Base-by-base conservation (phyloP, 2,329 filamentous ascomycete genomes). In the Xylaria sp. region DNA sequence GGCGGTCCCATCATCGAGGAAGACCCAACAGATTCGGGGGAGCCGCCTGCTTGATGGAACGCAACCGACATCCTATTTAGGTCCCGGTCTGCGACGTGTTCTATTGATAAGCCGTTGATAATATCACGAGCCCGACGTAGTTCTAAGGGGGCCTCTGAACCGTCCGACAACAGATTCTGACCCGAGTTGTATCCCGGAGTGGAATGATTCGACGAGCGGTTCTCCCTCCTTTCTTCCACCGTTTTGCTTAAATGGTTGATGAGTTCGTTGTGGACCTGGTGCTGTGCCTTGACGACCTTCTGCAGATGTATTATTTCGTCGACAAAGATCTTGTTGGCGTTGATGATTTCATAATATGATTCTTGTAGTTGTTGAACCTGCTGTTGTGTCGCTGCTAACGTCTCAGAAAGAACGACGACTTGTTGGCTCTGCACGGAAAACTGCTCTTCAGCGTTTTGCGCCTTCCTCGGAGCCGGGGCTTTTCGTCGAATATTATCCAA, bases 401-500 rank as follows among this genome's bases (percentile, higher is more conserved):
- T 94, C 75, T 93, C 92, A 79, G 93, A 95, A 75, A 98, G 88
- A 72, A 97, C 87, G 71, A 95, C 92, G 78, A 97, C 91, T 79
- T 98, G 95, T 78, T 97, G 94, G 27, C 90, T 91, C 1, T 93
- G 92, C 27, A 93, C 73, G 3, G 72, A 89, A 65, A 92, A 90
- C 54, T 92, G 87, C 61, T 97, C 94, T 65, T 90, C 91, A 21
- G 84, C 79, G 12, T 83, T 82, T 72, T 88, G 87, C 2, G 86
- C 81, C 79, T 98, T 98, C 72, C 95, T 87, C 2, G 95, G 93
- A 1, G 95, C 94, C 0, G 96, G 96, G 2, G 96, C 95, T 82
- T 99, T 99, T 74, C 96, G 88, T 76, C 94, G 90, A 77, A 99
- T 99, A 74, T 98, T 98, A 77, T 99, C 96, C 57, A 99, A 86